Evolutionary conservation across 2,329 filamentous ascomycete genomes (phyloP).

Genomic region (Achaetomium macrosporum): DNA sequence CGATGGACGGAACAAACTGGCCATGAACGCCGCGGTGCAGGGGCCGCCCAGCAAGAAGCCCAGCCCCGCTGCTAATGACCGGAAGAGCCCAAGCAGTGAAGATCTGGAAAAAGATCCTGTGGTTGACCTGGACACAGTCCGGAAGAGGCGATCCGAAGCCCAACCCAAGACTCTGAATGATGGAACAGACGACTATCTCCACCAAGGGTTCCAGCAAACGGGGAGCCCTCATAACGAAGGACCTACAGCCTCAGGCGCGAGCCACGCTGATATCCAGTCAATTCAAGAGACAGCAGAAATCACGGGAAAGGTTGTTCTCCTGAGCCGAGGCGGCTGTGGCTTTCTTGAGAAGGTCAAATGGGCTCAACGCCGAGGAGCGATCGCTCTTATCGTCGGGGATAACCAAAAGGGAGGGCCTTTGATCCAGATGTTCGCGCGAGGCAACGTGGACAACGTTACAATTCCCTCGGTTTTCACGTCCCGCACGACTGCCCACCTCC

Average conservation of each 20-base stretch:
- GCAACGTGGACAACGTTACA: constrained; percentile 89
- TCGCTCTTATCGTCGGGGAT: constrained; percentile 90
- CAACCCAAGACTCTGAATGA: constrained; percentile 48
- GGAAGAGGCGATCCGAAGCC: constrained; percentile 25
- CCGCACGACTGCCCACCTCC: constrained; percentile 84
- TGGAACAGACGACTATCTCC: constrained; percentile 79
- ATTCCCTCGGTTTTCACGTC: constrained; percentile 95
- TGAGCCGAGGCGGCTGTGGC: constrained; percentile 89
- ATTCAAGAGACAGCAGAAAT: constrained; percentile 91
- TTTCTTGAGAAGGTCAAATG: constrained; percentile 97
- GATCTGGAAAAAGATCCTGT: constrained; percentile 29
- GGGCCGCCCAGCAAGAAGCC: constrained; percentile 34
- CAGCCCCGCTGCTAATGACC: constrained; percentile 26
- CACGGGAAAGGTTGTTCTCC: constrained; percentile 80
- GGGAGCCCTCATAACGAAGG: constrained; percentile 32
- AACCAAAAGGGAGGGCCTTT: constrained; percentile 82
- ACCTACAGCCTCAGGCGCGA: constrained; percentile 32
- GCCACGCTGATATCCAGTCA: constrained; percentile 87
- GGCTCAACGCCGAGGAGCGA: constrained; percentile 84
- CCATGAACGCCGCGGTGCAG: constrained; percentile 39
- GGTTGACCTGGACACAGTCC: constrained; percentile 25
- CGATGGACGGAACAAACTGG: constrained; percentile 41
- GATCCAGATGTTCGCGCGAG: constrained; percentile 97
- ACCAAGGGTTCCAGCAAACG: constrained; percentile 42
- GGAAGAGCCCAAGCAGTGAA: constrained; percentile 33